phyloP scores from a whole-genome alignment of 306 rosid species.

The Leucaena leucocephala region DNA sequence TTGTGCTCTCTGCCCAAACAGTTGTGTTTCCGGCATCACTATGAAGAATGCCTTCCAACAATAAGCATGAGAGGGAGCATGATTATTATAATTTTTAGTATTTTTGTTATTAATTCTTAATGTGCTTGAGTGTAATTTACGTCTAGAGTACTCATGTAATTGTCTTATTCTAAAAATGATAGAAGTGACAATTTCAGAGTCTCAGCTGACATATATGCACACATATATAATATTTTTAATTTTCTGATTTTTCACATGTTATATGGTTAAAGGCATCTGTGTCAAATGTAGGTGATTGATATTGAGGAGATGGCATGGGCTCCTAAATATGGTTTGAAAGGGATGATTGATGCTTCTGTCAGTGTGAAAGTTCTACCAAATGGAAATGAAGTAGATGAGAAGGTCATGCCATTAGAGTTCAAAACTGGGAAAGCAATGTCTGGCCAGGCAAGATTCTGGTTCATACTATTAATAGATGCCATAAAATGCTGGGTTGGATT shows the following conservation, averaged over 20 bases:
- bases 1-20: too few relatives aligned
- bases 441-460: slow-evolving; percentile 71
- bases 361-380: slow-evolving; percentile 59
- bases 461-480: slow-evolving; percentile 21
- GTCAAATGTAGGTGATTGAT: slow-evolving; percentile 71
- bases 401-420: slow-evolving; percentile 87
- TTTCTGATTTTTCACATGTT: slow-evolving; percentile 18
- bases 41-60: too few relatives aligned
- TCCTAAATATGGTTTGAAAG: slow-evolving; percentile 92
- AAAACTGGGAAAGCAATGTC: slow-evolving; percentile 77
- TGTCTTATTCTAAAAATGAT: background rate
- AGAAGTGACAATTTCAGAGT: background rate
- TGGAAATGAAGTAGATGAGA: slow-evolving; percentile 48
- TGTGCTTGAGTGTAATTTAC: background rate
- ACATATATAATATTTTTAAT: slow-evolving; percentile 13
- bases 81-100: background rate
- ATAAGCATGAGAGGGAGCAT: background rate
- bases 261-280: slow-evolving; percentile 22
- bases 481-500: slow-evolving; percentile 29
- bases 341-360: slow-evolving; percentile 95
- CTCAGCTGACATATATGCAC: background rate
- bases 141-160: background rate
- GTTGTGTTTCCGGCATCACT: too few relatives aligned
- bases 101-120: background rate
- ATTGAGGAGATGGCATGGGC: slow-evolving; percentile 99